phyloP scores from a whole-genome alignment of 2,329 filamentous ascomycete species.

The Penicillium nordicum region DNA sequence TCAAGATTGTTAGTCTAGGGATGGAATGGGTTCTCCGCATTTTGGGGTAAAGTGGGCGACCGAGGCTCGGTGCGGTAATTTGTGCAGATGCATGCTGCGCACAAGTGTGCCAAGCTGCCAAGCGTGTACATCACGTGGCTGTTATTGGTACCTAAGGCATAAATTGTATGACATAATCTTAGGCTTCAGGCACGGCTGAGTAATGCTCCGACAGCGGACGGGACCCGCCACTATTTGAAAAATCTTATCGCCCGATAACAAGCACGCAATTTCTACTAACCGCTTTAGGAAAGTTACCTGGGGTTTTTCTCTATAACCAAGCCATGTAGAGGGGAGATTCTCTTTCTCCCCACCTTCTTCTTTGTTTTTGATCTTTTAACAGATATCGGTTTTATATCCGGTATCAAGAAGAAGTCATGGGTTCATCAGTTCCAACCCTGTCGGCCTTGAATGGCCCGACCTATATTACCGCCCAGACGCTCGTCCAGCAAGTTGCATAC shows the following conservation, averaged over 20 bases:
- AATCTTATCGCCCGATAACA: conserved; percentile 28
- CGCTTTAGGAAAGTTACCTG: conserved; percentile 27
- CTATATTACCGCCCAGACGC: conserved; percentile 86
- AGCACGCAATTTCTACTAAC: conserved; percentile 37
- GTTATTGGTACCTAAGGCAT: too few relatives aligned
- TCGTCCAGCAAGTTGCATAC: conserved; percentile 95
- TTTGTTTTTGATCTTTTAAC: conserved; percentile 21
- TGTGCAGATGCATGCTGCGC: neutral
- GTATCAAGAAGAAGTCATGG: conserved; percentile 31
- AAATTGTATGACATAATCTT: too few relatives aligned
- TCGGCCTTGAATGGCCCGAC: conserved; percentile 74
- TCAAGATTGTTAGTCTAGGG: neutral
- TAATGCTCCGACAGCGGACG: conserved; percentile 3
- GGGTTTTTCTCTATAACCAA: conserved; percentile 29
- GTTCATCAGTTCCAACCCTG: conserved; percentile 43
- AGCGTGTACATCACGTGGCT: neutral
- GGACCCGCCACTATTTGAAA: conserved; percentile 3
- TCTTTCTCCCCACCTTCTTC: conserved; percentile 23
- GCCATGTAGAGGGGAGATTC: conserved; percentile 14
- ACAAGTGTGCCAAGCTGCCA: neutral
- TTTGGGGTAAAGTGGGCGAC: conserved; percentile 3
- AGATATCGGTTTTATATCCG: conserved; percentile 22
- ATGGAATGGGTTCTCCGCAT: conserved; percentile 14
- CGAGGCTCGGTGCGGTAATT: conserved; percentile 7
- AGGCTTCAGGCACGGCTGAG: neutral